These are phyloP conservation scores for Globisporangium nunn DNA, from an alignment of 352 stramenopile species.

Conservation along the genomic window DNA sequence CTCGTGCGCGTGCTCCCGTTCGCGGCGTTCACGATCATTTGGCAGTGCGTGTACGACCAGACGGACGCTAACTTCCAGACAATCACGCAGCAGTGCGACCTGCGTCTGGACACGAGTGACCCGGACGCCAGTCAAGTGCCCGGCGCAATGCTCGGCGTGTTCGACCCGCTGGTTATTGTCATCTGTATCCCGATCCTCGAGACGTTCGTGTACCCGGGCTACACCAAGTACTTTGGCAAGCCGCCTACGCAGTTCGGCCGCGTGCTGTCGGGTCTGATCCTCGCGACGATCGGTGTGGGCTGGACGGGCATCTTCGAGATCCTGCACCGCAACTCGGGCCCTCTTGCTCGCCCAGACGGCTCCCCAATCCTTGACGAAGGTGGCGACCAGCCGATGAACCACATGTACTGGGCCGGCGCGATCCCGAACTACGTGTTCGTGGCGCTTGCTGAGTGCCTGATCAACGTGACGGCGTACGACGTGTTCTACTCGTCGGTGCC, in stretches of 20 bases:
- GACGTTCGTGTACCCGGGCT: constrained; percentile 65
- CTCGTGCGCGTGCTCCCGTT: constrained; percentile 45
- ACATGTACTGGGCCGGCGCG: constrained; percentile 74
- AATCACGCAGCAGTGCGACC: constrained; percentile 79
- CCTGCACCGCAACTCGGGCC: constrained; percentile 42
- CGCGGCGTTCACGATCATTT: constrained; percentile 78
- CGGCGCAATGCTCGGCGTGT: constrained; percentile 73
- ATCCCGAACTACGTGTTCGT: constrained; percentile 79
- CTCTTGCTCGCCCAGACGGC: constrained; percentile 26
- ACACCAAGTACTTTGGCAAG: constrained; percentile 37
- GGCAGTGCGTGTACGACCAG: constrained; percentile 83
- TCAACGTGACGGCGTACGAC: constrained; percentile 86
- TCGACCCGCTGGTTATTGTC: constrained; percentile 84
- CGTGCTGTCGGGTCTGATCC: constrained; percentile 61
- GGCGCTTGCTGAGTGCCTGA: constrained; percentile 77
- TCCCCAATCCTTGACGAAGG: constrained; percentile 41
- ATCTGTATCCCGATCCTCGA: constrained; percentile 71
- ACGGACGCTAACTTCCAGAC: constrained; percentile 85
- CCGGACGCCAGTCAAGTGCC: constrained; percentile 51
- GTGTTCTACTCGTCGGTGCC: constrained; percentile 64
- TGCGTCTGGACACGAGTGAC: constrained; percentile 36
- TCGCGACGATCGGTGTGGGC: constrained; percentile 74
- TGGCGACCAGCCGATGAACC: constrained; percentile 67
- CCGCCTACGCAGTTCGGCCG: constrained; percentile 70
- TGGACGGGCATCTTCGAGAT: constrained; percentile 79